Base-by-base conservation (phyloP, 352 stramenopile genomes). In the Globisporangium parvum region DNA sequence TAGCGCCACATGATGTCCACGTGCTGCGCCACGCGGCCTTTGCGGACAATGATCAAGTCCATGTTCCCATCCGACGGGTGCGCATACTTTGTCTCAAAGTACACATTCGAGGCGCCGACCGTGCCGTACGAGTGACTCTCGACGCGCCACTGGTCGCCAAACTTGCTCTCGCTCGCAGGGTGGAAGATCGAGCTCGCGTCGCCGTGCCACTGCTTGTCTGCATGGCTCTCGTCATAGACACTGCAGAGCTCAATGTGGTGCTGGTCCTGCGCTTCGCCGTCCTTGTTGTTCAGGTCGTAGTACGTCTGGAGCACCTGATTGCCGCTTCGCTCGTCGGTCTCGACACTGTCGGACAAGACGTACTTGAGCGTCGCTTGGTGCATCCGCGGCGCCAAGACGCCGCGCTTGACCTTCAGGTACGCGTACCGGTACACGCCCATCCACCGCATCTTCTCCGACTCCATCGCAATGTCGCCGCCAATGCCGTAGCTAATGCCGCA, bases 41-140 rank as follows among this genome's bases (percentile, higher is more conserved):
- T 79, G 40, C 76, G 77, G 3, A 75, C 78, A 46, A 85, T 82
- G 63, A 91, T 85, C 24, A 92, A 21, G 51, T 92, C 82, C 65
- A 92, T 68, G 59, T 83, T 87, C n/a, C 79, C 82, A 60, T 90
- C 82, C 23, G 77, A 90, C 35, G 79, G 79, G 57, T 92, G 82
- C 28, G 77, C 75, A 48, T 84, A 92, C 66, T 87, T 80, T 24
- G 77, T 82, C 67, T 92, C 81, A 54, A 88, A 88, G 67, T 88
- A 88, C 48, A 90, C 77, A 53, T 92, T 90, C 9, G 79, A 88
- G 12, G 71, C 82, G 21, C 77, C 82, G 28, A 81, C 67, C 0
- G 77, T 84, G 12, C 66, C 71, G 62, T 87, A 75, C 59, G 80
- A 57, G 11, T 67, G 70, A 17, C 66, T 55, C 48, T 90, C 75